Percentiles rank a stretch among this genome's conserved stretches.
Conservation (phyloP, 441 rosid genomes). For the Aleurites moluccanus region DNA sequence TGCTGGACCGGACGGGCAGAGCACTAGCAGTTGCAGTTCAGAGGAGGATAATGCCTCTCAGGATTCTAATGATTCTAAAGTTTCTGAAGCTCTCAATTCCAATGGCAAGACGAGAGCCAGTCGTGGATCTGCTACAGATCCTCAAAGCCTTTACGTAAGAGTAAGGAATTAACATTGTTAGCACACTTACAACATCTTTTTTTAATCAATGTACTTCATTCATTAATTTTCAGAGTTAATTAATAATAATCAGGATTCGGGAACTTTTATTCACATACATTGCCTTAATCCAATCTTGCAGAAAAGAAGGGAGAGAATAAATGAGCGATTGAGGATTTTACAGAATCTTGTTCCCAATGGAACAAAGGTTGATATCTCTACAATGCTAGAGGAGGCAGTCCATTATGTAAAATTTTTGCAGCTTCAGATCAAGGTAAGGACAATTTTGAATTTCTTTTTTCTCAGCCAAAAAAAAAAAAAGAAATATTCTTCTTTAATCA, state of each 20-base stretch:
- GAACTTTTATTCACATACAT: not conserved
- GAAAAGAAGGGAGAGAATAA: constrained; percentile 88
- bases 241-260: too few species aligned
- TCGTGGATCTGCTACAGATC: constrained; percentile 83
- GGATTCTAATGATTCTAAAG: constrained; percentile 33
- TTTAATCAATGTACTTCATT: too few species aligned
- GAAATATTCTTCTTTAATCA: not conserved
- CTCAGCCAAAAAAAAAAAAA: not conserved
- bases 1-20: constrained; percentile 46
- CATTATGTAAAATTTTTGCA: constrained; percentile 84
- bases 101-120: constrained; percentile 61
- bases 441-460: too few species aligned
- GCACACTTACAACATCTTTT: not conserved
- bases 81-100: constrained; percentile 41
- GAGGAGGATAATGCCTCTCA: constrained; percentile 58
- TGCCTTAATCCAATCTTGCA: constrained; percentile 27
- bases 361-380: constrained; percentile 90
- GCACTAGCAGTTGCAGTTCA: constrained; percentile 46
- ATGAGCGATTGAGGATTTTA: constrained; percentile 64
- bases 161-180: constrained; percentile 33
- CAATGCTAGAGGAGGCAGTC: constrained; percentile 96
- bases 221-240: too few species aligned
- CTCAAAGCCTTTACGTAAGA: constrained; percentile 90
- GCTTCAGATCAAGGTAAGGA: constrained; percentile 77
- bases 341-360: constrained; percentile 91